Conservation (phyloP, 73 alveolate genomes). For the Tetrahymena borealis region DNA sequence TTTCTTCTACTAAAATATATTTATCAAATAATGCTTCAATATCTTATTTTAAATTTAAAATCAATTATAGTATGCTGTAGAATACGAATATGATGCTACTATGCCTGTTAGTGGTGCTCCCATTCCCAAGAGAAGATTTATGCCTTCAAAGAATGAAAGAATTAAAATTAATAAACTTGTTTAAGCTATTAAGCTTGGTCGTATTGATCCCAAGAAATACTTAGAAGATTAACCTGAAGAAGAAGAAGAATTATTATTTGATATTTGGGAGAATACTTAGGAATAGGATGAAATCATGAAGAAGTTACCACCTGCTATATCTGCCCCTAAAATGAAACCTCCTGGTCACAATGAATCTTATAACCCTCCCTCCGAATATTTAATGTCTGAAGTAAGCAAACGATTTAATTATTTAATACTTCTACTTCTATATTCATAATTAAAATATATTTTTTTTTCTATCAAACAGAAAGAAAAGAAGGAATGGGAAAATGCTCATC, state of each 20-base stretch:
- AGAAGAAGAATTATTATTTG: constrained; percentile 65
- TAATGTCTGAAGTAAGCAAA: constrained; percentile 46
- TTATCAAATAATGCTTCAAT: not conserved
- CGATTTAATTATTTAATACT: no score
- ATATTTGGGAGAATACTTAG: constrained; percentile 65
- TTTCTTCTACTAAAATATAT: no score
- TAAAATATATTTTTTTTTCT: not conserved
- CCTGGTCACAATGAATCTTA: constrained; percentile 92
- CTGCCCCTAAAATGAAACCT: constrained; percentile 86
- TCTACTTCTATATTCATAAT: no score
- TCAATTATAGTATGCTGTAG: constrained; percentile 62
- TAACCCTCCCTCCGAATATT: constrained; percentile 89
- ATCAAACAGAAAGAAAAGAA: constrained; percentile 57
- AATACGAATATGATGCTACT: constrained; percentile 67
- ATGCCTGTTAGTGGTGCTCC: constrained; percentile 67
- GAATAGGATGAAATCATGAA: constrained; percentile 57
- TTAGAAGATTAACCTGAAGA: constrained; percentile 46
- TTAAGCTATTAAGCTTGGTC: constrained; percentile 86
- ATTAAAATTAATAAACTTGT: constrained; percentile 77
- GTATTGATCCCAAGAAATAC: constrained; percentile 51
- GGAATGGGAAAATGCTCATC: constrained; percentile 60
- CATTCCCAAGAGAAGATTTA: constrained; percentile 86
- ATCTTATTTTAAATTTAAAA: not conserved
- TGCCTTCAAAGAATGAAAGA: constrained; percentile 87
- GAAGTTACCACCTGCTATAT: constrained; percentile 64